phyloP scores from a whole-genome alignment of 805 yeast genomes.

The Candida xyloterini region DNA sequence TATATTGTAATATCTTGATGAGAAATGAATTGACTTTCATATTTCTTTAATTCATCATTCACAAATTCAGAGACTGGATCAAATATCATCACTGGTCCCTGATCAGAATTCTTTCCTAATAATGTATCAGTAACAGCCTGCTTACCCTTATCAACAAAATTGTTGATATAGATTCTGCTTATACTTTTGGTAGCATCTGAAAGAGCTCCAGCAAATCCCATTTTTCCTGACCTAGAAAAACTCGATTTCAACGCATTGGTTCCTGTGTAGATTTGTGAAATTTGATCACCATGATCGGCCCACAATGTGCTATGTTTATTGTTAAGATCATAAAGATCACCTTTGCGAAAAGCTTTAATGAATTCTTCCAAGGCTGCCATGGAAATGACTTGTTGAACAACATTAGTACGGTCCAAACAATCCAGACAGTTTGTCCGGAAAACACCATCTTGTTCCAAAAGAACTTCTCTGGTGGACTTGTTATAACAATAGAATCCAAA shows the following conservation, averaged over 20 bases:
- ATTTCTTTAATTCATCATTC: constrained; percentile 53
- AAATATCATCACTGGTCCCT: constrained; percentile 65
- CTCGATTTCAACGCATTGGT: constrained; percentile 96
- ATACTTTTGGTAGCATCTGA: constrained; percentile 97
- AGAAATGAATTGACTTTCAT: constrained; percentile 54
- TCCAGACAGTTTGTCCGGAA: constrained; percentile 93
- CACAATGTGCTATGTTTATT: constrained; percentile 81
- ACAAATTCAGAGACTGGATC: constrained; percentile 90
- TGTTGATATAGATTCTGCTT: constrained; percentile 90
- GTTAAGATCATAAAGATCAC: constrained; percentile 47
- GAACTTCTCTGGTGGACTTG: constrained; percentile 45
- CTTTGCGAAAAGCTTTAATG: constrained; percentile 35
- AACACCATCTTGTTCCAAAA: constrained; percentile 82
- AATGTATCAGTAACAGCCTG: constrained; percentile 87
- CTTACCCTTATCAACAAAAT: constrained; percentile 87
- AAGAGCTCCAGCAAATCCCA: constrained; percentile 96
- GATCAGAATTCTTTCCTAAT: constrained; percentile 76
- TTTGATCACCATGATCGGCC: constrained; percentile 99
- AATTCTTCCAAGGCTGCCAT: constrained; percentile 62
- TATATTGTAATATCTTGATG: constrained; percentile 59
- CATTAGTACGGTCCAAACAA: constrained; percentile 91
- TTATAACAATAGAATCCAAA: constrained; percentile 86
- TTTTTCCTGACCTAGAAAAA: constrained; percentile 90
- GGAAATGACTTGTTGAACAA: constrained; percentile 82
- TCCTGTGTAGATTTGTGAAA: constrained; percentile 94